Evolutionary conservation across 257 asterid species (phyloP), one percentile per base, ranked within the genome.

Genomic region (Hygrophila difformis): DNA sequence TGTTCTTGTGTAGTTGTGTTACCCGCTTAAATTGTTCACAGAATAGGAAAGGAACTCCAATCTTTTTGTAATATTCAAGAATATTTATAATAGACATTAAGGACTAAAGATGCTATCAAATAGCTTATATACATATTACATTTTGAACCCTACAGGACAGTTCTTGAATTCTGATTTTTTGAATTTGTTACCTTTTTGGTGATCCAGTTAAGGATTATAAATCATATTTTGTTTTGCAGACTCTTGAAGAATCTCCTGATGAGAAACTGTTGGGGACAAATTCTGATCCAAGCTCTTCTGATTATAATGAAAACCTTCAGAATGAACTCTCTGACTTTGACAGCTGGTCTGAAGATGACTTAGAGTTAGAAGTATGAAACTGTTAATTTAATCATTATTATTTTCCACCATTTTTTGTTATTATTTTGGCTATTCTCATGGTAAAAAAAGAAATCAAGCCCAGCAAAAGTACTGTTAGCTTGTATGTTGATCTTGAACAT

Each of bases 261-360:
- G n/a, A n/a, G n/a, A 69, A 52, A 58, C 79, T 58, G 39, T 56
- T 44, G 40, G 37, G 69, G 55, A 39, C 24, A 39, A 68, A 59
- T 55, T 67, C 76, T 39, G 76, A 83, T 63, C 82, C 63, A 23
- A 56, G 70, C 70, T 62, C 92, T 18, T 74, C 95, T 2, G 89
- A 66, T 26, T 75, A 59, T 51, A 69, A 72, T 15, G 98, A 82
- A 56, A 34, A 41, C 34, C 15, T 57, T 39, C 58, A 57, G 26
- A 65, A 62, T 44, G 82, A 75, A 58, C 35, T 60, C 17, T 75
- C 85, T 0, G 93, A 86, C 26, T 9, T 48, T 29, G 92, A 74
- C 39, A 71, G 74, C 67, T 80, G 84, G 81, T 73, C 93, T 15
- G 94, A 72, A 20, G 44, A 64, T 47, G 93, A 73, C 59, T 24